phyloP scores from a whole-genome alignment of 2,329 filamentous ascomycete genomes.

The Metarhizium sp. region DNA sequence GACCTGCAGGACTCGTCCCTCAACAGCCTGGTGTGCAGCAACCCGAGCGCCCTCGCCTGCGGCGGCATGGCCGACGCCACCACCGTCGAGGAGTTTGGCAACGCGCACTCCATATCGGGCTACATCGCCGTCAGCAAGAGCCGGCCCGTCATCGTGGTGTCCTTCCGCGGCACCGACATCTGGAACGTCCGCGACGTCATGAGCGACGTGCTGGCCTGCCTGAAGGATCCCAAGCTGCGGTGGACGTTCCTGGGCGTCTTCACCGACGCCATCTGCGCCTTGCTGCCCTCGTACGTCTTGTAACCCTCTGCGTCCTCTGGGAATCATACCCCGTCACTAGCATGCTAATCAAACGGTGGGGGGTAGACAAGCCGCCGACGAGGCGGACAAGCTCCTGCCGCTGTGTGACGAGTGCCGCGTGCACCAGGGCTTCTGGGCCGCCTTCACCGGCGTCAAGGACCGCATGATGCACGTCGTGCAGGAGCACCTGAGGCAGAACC shows the following conservation, averaged over 20 bases:
- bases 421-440: slow-evolving; percentile 1
- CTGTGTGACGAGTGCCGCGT: neutral
- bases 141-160: neutral
- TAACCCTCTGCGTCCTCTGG: neutral
- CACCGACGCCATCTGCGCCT: neutral
- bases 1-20: neutral
- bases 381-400: neutral
- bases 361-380: neutral
- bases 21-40: neutral
- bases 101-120: neutral
- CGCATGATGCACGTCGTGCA: neutral
- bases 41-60: neutral
- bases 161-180: neutral
- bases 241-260: neutral
- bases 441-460: neutral
- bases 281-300: neutral
- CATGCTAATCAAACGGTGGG: no score
- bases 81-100: neutral
- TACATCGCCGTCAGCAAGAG: neutral
- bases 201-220: neutral
- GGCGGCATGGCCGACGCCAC: neutral
- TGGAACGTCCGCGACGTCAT: neutral
- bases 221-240: neutral
- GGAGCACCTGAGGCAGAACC: neutral
- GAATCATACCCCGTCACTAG: neutral